These are phyloP conservation scores for Fusarium marasasianum DNA, from an alignment of 2,329 filamentous ascomycete species.

Conservation along the genomic window DNA sequence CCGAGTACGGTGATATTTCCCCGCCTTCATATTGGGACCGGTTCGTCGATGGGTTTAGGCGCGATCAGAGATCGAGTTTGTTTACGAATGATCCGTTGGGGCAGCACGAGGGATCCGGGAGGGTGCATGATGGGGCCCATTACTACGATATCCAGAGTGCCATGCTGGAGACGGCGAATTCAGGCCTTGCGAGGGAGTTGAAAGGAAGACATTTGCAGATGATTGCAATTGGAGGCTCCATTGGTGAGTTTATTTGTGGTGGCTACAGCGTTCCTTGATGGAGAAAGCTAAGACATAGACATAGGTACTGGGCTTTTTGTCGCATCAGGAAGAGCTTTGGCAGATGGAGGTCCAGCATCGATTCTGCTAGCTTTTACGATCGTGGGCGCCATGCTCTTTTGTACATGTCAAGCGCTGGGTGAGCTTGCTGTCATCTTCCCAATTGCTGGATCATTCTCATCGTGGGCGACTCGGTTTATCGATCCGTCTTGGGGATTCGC, in stretches of 20 bases:
- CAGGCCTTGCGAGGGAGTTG: constrained; percentile 78
- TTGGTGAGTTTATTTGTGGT: constrained; percentile 61
- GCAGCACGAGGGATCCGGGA: constrained; percentile 44
- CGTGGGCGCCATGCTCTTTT: constrained; percentile 88
- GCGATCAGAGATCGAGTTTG: constrained; percentile 63
- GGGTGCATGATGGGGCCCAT: constrained; percentile 53
- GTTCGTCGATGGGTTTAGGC: constrained; percentile 70
- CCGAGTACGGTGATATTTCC: constrained; percentile 53
- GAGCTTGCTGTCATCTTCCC: constrained; percentile 92
- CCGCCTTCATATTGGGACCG: constrained; percentile 51
- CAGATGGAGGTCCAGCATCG: constrained; percentile 79
- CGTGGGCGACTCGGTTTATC: constrained; percentile 90
- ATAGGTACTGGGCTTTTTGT: constrained; percentile 86
- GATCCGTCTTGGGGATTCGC: constrained; percentile 95
- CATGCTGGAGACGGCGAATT: constrained; percentile 78
- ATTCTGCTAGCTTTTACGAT: constrained; percentile 80
- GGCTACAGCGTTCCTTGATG: background rate
- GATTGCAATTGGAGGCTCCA: constrained; percentile 96
- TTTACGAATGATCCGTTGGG: constrained; percentile 56
- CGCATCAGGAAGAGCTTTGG: constrained; percentile 77
- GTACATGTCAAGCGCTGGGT: constrained; percentile 89
- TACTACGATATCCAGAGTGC: constrained; percentile 67
- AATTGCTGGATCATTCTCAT: constrained; percentile 89
- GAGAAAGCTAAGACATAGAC: constrained; percentile 21
- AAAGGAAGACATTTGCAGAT: constrained; percentile 92